Base-by-base conservation (phyloP, 202 grass and related monocot genomes). In the Musa balbisiana region DNA sequence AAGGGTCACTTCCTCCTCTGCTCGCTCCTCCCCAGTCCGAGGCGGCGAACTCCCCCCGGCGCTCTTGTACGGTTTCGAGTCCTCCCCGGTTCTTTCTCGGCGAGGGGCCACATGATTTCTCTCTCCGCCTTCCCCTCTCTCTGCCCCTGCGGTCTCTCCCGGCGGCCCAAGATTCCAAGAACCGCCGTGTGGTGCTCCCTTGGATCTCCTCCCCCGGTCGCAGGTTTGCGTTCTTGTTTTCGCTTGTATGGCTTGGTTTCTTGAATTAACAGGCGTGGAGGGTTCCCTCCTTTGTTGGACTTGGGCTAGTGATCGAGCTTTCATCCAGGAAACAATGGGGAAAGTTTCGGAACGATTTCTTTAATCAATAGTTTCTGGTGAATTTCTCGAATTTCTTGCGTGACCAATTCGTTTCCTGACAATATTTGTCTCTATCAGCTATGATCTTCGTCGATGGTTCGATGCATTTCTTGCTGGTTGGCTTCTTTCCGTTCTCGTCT, bases 121-220 rank as follows among this genome's bases (percentile, higher is more conserved):
- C 84, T 97, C 80, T 83, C 82, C 66, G 80, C 81, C 49, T 78
- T 97, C 66, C 87, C 90, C 26, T 86, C 84, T 60, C 73, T 91
- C 22, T 89, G 80, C 73, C 88, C 90, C 23, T 97, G 86, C 60
- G 86, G 80, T 16, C 49, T 85, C 73, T 72, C 84, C 73, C 88
- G 80, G 26, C 66, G 79, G 17, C 81, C 67, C 66, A 71, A 12
- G 65, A 20, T 79, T 53, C 63, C 23, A 26, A 62, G 71, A 26
- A 60, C 85, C 9, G 10, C 87, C 51, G 58, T 80, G 1, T 72
- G 64, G 58, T 76, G 75, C 43, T 86, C 84, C 64, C 14, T 77
- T 23, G 64, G 81, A 3, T 80, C 83, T 60, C 14, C 84, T 25
- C 64, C 82, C 65, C 71, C 78, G 11, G 81, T 76, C 14, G 66